These are phyloP conservation scores for Euphorbia schlechtendalii DNA, from an alignment of 441 rosid species.

Conservation along the genomic window DNA sequence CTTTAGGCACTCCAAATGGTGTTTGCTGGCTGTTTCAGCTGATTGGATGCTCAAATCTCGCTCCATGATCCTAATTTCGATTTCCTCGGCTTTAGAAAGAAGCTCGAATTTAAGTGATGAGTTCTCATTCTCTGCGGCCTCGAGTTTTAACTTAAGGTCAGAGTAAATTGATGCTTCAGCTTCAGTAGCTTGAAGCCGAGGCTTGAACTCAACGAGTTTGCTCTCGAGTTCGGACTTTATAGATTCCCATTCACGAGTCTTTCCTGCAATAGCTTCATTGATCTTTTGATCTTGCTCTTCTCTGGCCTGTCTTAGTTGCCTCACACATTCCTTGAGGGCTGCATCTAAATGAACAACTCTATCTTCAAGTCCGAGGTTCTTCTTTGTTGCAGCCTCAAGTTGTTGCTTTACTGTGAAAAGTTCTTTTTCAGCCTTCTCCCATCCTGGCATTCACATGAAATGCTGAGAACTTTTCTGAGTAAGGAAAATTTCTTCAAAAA, in stretches of 20 bases:
- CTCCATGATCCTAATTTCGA: conserved; percentile 52
- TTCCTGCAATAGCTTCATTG: conserved; percentile 44
- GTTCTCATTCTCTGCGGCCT: conserved; percentile 57
- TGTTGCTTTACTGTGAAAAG: conserved; percentile 52
- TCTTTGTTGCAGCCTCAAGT: conserved; percentile 49
- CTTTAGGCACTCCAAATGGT: conserved; percentile 67
- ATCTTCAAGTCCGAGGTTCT: conserved; percentile 59
- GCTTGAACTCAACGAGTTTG: conserved; percentile 40
- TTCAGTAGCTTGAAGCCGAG: conserved; percentile 33
- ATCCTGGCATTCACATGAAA: conserved; percentile 45
- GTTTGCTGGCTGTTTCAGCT: conserved; percentile 91
- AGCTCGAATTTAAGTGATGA: conserved; percentile 44
- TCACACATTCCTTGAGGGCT: conserved; percentile 91
- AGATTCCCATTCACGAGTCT: conserved; percentile 54
- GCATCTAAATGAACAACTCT: conserved; percentile 79
- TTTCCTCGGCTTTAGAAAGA: conserved; percentile 49
- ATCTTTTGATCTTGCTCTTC: conserved; percentile 76
- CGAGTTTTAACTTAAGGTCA: conserved; percentile 41
- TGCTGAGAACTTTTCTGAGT: not conserved
- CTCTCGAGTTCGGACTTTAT: conserved; percentile 45
- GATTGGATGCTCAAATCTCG: conserved; percentile 70
- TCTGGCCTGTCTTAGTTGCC: conserved; percentile 81
- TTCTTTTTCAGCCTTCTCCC: conserved; percentile 93
- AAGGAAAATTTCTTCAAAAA: not conserved
- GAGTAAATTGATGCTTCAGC: conserved; percentile 27